Conservation (phyloP, 345 rosid genomes). For the Eucalyptus tenuipes region DNA sequence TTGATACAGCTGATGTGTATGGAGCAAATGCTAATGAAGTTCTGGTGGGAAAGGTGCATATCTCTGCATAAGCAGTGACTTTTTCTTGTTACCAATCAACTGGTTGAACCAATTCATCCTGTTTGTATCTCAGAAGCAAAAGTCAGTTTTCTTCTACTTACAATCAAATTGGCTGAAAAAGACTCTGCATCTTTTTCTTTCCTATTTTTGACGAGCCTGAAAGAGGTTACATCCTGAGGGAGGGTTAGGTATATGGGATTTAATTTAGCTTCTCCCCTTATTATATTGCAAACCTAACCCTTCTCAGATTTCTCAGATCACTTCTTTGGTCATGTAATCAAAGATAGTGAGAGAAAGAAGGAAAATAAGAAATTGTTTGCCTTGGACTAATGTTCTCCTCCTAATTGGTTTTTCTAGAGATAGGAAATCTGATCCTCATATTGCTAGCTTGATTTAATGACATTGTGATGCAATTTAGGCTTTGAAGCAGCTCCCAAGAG, state of each 20-base stretch:
- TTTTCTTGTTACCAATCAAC: not conserved
- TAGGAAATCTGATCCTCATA: not conserved
- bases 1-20: slow-evolving; percentile 41
- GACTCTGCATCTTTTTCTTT: not conserved
- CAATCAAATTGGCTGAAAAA: not conserved
- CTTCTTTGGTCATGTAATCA: not conserved
- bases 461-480: slow-evolving; percentile 9
- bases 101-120: not conserved
- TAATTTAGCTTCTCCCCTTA: not conserved
- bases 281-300: not conserved
- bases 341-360: not conserved
- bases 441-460: not conserved
- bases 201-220: not conserved
- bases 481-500: slow-evolving; percentile 45
- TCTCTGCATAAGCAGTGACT: not conserved
- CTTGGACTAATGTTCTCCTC: not conserved
- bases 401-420: not conserved
- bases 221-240: not conserved
- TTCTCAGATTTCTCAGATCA: not conserved
- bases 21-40: slow-evolving; percentile 34
- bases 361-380: not conserved
- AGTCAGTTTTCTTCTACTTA: not conserved
- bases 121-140: not conserved
- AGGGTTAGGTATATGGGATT: not conserved
- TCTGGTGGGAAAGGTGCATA: slow-evolving; percentile 34